Percentiles rank a stretch among this genome's conserved stretches.
Conservation (phyloP, 2,329 filamentous ascomycete genomes). For the Hymenoscyphus infarciens region DNA sequence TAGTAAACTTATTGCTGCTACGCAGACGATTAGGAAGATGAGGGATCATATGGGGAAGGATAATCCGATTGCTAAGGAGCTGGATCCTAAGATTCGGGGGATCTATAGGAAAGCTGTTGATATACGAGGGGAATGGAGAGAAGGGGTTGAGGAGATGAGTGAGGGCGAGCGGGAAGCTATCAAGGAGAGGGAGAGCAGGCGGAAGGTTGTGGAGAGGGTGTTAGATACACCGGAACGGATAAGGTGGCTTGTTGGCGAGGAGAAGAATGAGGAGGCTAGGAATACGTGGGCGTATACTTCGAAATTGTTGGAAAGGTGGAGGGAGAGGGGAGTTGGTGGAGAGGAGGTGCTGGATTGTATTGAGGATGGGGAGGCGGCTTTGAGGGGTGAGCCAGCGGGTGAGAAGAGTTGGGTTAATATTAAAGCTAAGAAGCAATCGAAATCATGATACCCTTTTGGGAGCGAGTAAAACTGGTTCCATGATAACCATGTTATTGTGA, state of each 20-base stretch:
- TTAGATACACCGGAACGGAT: conserved; percentile 42
- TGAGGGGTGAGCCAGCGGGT: conserved; percentile 29
- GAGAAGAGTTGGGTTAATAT: conserved; percentile 27
- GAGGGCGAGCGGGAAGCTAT: conserved; percentile 58
- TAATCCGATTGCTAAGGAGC: conserved; percentile 66
- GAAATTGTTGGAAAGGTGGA: conserved; percentile 32
- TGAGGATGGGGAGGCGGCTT: conserved; percentile 35
- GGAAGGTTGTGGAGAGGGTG: conserved; percentile 25
- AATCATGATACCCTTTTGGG: conserved; percentile 19
- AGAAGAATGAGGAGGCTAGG: conserved; percentile 59
- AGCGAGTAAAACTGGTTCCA: neutral
- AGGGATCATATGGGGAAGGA: conserved; percentile 76
- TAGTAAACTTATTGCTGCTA: conserved; percentile 92
- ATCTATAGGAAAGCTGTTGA: conserved; percentile 52
- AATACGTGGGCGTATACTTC: conserved; percentile 36
- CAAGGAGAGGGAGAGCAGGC: conserved; percentile 46
- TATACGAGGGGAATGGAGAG: conserved; percentile 30
- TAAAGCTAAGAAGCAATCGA: conserved; percentile 13
- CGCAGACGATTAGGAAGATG: conserved; percentile 93
- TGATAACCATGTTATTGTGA: neutral
- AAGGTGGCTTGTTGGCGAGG: conserved; percentile 54
- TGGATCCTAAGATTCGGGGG: conserved; percentile 70
- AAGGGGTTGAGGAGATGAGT: conserved; percentile 49
- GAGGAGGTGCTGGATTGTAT: conserved; percentile 34
- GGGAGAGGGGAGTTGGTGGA: conserved; percentile 34